A percentile compares a stretch with the other conserved stretches of the same genome.
Evolutionary conservation across 257 asterid species (phyloP).

Genomic region (Petrea volubilis): DNA sequence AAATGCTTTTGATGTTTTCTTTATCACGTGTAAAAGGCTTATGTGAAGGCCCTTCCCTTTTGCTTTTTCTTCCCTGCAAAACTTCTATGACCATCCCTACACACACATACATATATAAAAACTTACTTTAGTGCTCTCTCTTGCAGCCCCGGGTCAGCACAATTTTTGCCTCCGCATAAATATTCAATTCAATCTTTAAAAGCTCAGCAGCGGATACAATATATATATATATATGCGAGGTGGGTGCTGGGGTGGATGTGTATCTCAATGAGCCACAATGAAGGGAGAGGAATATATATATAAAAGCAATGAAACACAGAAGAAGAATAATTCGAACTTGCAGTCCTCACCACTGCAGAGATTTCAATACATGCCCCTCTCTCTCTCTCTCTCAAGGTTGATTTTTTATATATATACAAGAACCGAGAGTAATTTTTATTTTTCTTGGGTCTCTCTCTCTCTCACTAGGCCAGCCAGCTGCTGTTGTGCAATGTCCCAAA

Average conservation of each 20-base stretch:
- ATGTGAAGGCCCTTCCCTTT: constrained; percentile 41
- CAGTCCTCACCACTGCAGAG: constrained; percentile 56
- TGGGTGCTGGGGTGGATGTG: constrained; percentile 17
- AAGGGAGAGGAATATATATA: constrained; percentile 3
- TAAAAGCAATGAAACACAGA: constrained; percentile 37
- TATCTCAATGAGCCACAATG: constrained; percentile 24
- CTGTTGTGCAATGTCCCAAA: constrained; percentile 40
- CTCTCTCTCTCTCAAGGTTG: constrained; percentile 22
- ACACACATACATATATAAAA: background rate
- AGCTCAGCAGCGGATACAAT: constrained; percentile 10
- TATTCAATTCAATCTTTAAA: constrained; percentile 16
- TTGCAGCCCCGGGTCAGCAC: constrained; percentile 43
- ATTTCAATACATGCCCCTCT: constrained; percentile 33
- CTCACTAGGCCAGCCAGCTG: constrained; percentile 13
- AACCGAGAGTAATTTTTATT: background rate
- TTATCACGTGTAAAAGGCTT: constrained; percentile 75
- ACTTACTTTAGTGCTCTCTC: constrained; percentile 31
- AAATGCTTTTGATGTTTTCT: constrained; percentile 66
- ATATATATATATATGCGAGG: background rate
- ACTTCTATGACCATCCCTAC: background rate
- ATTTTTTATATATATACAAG: background rate
- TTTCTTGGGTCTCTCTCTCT: constrained; percentile 14
- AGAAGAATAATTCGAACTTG: constrained; percentile 63
- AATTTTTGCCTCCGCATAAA: constrained; percentile 25
- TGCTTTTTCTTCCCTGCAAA: constrained; percentile 34